Conservation (phyloP, 106 monocot species). For the Ottelia alismoides region DNA sequence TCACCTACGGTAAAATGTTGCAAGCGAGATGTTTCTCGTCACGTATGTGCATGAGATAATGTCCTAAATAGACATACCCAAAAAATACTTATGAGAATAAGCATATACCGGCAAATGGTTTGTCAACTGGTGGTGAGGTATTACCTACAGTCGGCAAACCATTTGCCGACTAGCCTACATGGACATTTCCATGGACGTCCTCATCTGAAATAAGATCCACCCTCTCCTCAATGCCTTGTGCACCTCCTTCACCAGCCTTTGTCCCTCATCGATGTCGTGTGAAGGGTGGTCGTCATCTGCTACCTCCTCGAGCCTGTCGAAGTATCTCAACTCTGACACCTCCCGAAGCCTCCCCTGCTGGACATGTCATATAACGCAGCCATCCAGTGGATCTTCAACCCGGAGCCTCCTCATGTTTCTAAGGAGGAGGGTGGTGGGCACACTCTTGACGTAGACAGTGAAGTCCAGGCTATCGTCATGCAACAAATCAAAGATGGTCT, state of each 20-base stretch:
- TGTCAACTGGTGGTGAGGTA: no score
- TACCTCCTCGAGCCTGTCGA: slow-evolving; percentile 17
- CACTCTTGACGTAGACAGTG: slow-evolving; percentile 40
- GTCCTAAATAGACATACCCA: no score
- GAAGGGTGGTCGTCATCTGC: slow-evolving; percentile 80
- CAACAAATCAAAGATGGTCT: slow-evolving; percentile 82
- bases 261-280: slow-evolving; percentile 72
- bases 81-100: no score
- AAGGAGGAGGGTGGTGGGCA: slow-evolving; percentile 68
- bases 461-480: slow-evolving; percentile 36
- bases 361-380: slow-evolving; percentile 37
- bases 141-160: no score
- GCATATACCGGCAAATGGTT: no score
- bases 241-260: slow-evolving; percentile 68
- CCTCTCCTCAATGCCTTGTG: slow-evolving; percentile 54
- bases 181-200: no score
- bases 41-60: no score
- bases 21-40: no score
- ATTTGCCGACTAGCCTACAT: no score
- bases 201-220: no score
- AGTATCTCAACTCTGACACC: slow-evolving; percentile 58
- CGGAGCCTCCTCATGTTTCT: slow-evolving; percentile 31
- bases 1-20: no score
- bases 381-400: slow-evolving; percentile 29
- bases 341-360: slow-evolving; percentile 30